phyloP scores from a whole-genome alignment of 2,329 filamentous ascomycete species.

The Rhexocercosporidium sp. region DNA sequence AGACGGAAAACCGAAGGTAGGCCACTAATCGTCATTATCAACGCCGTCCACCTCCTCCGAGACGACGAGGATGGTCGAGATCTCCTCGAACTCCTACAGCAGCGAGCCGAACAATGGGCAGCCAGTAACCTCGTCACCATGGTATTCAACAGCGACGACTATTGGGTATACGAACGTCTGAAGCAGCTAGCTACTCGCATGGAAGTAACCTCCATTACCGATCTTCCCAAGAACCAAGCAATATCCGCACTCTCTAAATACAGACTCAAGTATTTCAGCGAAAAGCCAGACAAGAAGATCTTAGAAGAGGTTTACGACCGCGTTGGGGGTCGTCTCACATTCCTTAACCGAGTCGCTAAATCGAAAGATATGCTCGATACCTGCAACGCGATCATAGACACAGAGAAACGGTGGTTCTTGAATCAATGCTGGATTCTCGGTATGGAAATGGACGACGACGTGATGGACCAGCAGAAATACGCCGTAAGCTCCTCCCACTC shows the following conservation, averaged over 20 bases:
- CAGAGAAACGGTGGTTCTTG: conserved; percentile 79
- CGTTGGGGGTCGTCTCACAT: conserved; percentile 87
- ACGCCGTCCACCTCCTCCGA: conserved; percentile 87
- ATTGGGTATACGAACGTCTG: conserved; percentile 96
- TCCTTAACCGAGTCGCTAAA: conserved; percentile 89
- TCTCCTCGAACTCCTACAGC: conserved; percentile 91
- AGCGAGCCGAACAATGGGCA: conserved; percentile 95
- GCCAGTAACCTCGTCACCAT: conserved; percentile 88
- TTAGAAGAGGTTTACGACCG: conserved; percentile 83
- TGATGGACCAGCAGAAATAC: conserved; percentile 98
- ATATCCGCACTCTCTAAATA: conserved; percentile 79
- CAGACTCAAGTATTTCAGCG: conserved; percentile 76
- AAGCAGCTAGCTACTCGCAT: conserved; percentile 93
- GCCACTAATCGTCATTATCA: conserved; percentile 91
- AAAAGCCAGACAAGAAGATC: conserved; percentile 58
- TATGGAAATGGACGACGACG: conserved; percentile 87
- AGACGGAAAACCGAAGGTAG: conserved; percentile 63
- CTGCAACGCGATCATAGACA: conserved; percentile 73
- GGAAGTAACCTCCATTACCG: conserved; percentile 87
- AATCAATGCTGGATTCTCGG: conserved; percentile 82
- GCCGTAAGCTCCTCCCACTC: conserved; percentile 62
- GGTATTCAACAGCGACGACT: conserved; percentile 96
- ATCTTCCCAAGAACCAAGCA: conserved; percentile 80
- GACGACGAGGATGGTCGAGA: conserved; percentile 94
- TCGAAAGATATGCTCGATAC: conserved; percentile 78